phyloP scores from a whole-genome alignment of 2,329 filamentous ascomycete genomes.

The Ilyonectria robusta region DNA sequence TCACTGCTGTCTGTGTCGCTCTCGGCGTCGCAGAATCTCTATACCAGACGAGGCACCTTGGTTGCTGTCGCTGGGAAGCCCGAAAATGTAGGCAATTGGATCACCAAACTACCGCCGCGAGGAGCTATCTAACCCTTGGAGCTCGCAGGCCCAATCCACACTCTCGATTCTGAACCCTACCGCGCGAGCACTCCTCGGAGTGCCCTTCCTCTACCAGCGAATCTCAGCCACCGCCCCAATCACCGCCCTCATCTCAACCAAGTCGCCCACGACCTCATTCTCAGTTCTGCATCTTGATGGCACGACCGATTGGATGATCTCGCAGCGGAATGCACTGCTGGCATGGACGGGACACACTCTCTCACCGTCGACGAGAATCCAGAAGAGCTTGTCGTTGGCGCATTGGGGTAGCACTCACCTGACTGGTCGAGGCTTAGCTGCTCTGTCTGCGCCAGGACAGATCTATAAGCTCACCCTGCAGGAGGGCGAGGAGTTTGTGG shows the following conservation, averaged over 20 bases:
- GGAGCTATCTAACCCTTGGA: slow-evolving; percentile 20
- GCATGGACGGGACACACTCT: slow-evolving; percentile 97
- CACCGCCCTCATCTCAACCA: slow-evolving; percentile 89
- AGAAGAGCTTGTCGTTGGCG: slow-evolving; percentile 80
- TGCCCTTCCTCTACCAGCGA: slow-evolving; percentile 95
- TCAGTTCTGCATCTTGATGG: slow-evolving; percentile 92
- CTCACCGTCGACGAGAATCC: slow-evolving; percentile 80
- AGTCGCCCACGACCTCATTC: slow-evolving; percentile 88
- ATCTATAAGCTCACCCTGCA: slow-evolving; percentile 88
- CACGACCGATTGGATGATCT: slow-evolving; percentile 94
- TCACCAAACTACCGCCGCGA: neutral
- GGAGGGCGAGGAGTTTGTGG: slow-evolving; percentile 89
- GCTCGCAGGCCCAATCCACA: slow-evolving; percentile 82
- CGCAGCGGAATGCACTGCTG: slow-evolving; percentile 88
- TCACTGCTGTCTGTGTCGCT: slow-evolving; percentile 94
- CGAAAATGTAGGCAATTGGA: slow-evolving; percentile 77
- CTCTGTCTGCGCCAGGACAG: slow-evolving; percentile 88
- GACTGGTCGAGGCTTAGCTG: slow-evolving; percentile 89
- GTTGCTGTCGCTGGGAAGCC: slow-evolving; percentile 91
- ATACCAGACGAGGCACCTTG: slow-evolving; percentile 91
- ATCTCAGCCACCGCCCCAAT: slow-evolving; percentile 90
- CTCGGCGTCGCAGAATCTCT: slow-evolving; percentile 93
- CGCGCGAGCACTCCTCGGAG: slow-evolving; percentile 82
- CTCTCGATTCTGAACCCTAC: slow-evolving; percentile 90
- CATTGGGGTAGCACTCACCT: slow-evolving; percentile 94